Evolutionary conservation across 1,284 basidiomycete genomes (phyloP).

Genomic region (Calocybe gambosa): DNA sequence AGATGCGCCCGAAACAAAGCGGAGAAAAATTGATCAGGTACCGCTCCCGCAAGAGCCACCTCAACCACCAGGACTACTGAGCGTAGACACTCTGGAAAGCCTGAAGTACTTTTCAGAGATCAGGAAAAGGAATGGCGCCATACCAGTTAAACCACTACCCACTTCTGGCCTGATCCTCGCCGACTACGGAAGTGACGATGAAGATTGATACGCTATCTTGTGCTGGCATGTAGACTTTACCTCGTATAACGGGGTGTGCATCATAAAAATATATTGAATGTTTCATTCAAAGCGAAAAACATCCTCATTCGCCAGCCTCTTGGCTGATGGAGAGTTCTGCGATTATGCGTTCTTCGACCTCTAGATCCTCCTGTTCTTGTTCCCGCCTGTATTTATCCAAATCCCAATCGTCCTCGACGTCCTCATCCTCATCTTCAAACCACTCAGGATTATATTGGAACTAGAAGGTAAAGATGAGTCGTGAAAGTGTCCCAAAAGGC

Average conservation of each 20-base stretch:
- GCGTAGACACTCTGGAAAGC: constrained; percentile 76
- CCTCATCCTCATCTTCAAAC: constrained; percentile 82
- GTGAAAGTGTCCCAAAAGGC: not conserved
- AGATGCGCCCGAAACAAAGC: constrained; percentile 31
- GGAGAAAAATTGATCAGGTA: constrained; percentile 29
- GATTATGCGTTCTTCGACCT: constrained; percentile 31
- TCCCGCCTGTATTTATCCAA: constrained; percentile 55
- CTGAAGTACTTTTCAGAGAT: constrained; percentile 84
- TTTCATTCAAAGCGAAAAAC: not conserved
- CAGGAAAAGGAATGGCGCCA: constrained; percentile 48
- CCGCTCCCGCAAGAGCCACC: constrained; percentile 17
- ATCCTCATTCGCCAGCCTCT: constrained; percentile 11
- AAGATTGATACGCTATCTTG: constrained; percentile 25
- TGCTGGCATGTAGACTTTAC: not conserved
- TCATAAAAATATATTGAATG: not conserved
- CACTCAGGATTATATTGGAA: constrained; percentile 96
- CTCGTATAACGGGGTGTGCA: constrained; percentile 11
- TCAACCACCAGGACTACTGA: constrained; percentile 54
- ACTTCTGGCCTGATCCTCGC: constrained; percentile 47
- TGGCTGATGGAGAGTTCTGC: constrained; percentile 24
- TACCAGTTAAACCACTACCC: constrained; percentile 26
- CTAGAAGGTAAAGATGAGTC: constrained; percentile 30
- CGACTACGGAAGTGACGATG: constrained; percentile 76
- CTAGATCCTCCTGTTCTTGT: constrained; percentile 55
- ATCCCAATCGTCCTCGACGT: constrained; percentile 72